These are phyloP conservation scores for Chlorella sp. DNA, from an alignment of 139 green algal species.

Conservation along the genomic window DNA sequence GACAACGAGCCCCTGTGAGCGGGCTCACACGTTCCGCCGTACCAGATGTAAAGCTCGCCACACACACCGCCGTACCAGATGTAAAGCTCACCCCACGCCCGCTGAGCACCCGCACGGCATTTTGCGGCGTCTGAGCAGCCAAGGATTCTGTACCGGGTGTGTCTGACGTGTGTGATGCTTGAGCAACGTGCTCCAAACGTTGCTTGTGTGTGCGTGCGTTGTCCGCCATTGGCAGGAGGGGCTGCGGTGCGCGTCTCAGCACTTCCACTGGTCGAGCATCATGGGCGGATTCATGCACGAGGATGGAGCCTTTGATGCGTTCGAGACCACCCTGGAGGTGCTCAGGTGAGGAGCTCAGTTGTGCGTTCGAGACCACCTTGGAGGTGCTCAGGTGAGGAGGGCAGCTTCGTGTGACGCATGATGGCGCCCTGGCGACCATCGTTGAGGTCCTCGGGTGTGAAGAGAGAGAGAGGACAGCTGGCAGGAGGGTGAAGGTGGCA, in stretches of 20 bases:
- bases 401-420: neutral
- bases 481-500: neutral
- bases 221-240: neutral
- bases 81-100: no score
- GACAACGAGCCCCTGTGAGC: no score
- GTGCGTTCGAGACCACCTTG: slow-evolving; percentile 3
- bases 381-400: slow-evolving; percentile 15
- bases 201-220: no score
- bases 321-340: slow-evolving; percentile 16
- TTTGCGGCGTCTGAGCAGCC: no score
- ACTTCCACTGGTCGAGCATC: slow-evolving; percentile 12
- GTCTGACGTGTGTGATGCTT: neutral
- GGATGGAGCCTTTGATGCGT: slow-evolving; percentile 13
- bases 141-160: no score
- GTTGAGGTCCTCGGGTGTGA: neutral
- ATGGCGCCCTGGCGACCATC: no score
- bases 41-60: no score
- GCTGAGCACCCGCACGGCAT: neutral
- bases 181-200: neutral
- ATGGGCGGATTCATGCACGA: slow-evolving; percentile 22
- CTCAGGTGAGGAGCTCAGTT: slow-evolving; percentile 5
- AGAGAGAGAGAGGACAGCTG: neutral
- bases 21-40: no score
- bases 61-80: no score
- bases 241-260: slow-evolving; percentile 17